Base-by-base conservation (phyloP, 2,329 filamentous ascomycete genomes). In the Fusarium cicatricum region DNA sequence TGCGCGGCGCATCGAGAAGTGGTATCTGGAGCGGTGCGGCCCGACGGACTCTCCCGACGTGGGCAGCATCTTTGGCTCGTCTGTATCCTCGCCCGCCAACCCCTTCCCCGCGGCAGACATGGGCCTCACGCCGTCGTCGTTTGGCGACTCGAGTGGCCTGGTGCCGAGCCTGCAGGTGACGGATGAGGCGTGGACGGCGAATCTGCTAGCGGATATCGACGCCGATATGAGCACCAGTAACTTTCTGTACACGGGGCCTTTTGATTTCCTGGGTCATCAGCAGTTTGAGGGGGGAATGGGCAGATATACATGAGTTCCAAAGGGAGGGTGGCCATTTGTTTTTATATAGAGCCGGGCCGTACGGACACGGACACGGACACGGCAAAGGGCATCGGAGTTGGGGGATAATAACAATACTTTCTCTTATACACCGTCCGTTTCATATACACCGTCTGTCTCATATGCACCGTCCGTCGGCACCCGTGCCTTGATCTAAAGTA, bases 181-280 rank as follows among this genome's bases (percentile, higher is more conserved):
- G 9, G 52, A 38, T 4, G 45, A 57, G 3, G 28, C 40, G 3
- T 68, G 65, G 65, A 62, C 58, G 43, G 44, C 52, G 3, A 53
- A 55, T 26, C 52, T 58, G 11, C 37, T 65, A 21, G 54, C 53
- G 42, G 64, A 65, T 6, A 44, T 68, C 6, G 52, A 67, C 3
- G 43, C 59, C 3, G 62, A 67, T 1, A 41, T 49, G 3, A 55
- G 45, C 4, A 65, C 65, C 51, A 55, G 55, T n/a, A 64, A 39
- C 11, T 26, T 63, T 12, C 23, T 68, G 15, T 68, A 58, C 21
- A 57, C 60, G 12, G 65, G 64, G 1, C 55, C 57, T 0, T 66
- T 66, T 32, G 64, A 67, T 31, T 64, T 68, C 21, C 45, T 68
- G 5, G 50, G 64, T 8, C 55, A 62, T 8, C 15, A 54, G 19